Base-by-base conservation (phyloP, 768 basidiomycete genomes). In the Inosperma sp. region DNA sequence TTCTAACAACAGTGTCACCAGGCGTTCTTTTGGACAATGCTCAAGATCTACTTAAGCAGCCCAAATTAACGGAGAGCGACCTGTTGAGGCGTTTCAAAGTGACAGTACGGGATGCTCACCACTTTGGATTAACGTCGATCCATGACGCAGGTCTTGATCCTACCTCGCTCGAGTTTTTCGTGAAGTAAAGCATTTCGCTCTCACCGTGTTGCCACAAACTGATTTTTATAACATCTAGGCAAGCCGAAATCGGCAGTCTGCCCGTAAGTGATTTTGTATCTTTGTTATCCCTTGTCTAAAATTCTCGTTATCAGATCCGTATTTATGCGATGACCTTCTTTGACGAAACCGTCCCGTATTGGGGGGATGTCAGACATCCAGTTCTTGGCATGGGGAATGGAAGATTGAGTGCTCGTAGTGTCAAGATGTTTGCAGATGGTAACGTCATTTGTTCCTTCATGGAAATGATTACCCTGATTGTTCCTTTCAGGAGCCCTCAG, bases 11-110 rank as follows among this genome's bases (percentile, higher is more conserved):
- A 33, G 48, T 48, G 47, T 51, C 12, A 17, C 14, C 36, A 84
- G 89, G 89, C 21, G 76, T 88, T 44, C 72, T 92, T 51, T 66
- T 93, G 49, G 93, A 96, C 67, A 93, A 93, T 56, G 93, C 93
- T 1, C 91, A 93, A 61, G 77, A 83, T 17, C 68, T 92, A 27
- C 69, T 92, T 29, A 74, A 72, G 47, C 78, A 78, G 49, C 87
- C 88, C 0, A 67, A 75, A 17, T 74, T 81, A 49, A 86, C 84
- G 1, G 79, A 87, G 58, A 70, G 66, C 23, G 82, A 87, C 55
- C 72, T 91, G 36, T 59, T 78, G 49, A 74, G 76, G 59, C 75
- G 73, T 19, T 93, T 85, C 64, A 70, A 74, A 36, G 69, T 75
- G 29, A 78, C 88, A 6, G 78, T 87, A 17, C 68, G 72, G 33